These are phyloP conservation scores for Sparassis latifolia DNA, from an alignment of 1,284 basidiomycete genomes.

Conservation along the genomic window DNA sequence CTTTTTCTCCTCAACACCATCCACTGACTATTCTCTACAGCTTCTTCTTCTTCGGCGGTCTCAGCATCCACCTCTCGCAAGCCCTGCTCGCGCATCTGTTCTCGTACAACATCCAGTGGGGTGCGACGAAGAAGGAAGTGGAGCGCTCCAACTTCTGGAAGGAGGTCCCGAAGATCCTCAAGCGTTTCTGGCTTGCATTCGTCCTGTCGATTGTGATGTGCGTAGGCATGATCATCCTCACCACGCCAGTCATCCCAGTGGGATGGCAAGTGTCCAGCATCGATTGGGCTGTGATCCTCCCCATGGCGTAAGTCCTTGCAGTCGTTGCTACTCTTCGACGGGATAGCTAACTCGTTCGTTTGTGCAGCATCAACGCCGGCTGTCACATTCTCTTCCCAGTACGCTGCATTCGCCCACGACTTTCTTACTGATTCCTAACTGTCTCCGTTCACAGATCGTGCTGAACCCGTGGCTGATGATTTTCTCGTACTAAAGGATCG, in stretches of 20 bases:
- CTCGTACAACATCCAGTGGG: slow-evolving; percentile 82
- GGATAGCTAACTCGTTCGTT: slow-evolving; percentile 2
- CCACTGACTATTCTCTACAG: slow-evolving; percentile 30
- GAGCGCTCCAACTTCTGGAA: slow-evolving; percentile 83
- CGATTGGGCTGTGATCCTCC: slow-evolving; percentile 67
- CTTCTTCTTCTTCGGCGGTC: slow-evolving; percentile 81
- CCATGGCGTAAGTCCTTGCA: slow-evolving; percentile 45
- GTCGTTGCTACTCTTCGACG: slow-evolving; percentile 1
- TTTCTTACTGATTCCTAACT: not conserved
- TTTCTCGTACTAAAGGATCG: slow-evolving; percentile 44
- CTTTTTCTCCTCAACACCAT: slow-evolving; percentile 2
- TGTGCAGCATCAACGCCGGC: slow-evolving; percentile 44
- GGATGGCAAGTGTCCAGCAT: slow-evolving; percentile 56
- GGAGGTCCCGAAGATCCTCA: slow-evolving; percentile 77
- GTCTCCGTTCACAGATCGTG: slow-evolving; percentile 43
- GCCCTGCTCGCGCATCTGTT: slow-evolving; percentile 78
- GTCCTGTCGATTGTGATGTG: slow-evolving; percentile 43
- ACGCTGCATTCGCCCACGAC: slow-evolving; percentile 17
- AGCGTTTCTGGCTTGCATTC: slow-evolving; percentile 65
- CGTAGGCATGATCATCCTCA: slow-evolving; percentile 49
- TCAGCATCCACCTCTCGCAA: slow-evolving; percentile 66
- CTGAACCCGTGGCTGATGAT: slow-evolving; percentile 75
- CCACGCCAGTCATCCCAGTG: slow-evolving; percentile 43
- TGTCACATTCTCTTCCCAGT: slow-evolving; percentile 69
- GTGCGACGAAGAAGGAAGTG: slow-evolving; percentile 75